phyloP scores from a whole-genome alignment of 495 filamentous ascomycete genomes.

The Neurospora sp. region DNA sequence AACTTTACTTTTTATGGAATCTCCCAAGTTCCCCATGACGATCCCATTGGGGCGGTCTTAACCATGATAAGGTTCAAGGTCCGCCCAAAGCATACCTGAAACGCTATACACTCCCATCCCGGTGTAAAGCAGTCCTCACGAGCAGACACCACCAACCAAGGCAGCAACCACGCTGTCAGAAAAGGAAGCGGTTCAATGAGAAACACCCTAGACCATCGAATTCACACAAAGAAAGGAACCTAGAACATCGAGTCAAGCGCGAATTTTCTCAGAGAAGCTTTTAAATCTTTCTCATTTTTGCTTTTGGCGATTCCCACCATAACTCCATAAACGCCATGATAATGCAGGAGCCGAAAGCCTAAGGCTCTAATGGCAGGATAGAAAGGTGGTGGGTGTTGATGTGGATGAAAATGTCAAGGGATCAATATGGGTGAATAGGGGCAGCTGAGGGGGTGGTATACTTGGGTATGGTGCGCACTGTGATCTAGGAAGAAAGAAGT shows the following conservation, averaged over 20 bases:
- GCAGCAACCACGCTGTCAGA: neutral
- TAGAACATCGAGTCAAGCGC: neutral
- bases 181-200: neutral
- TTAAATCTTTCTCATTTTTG: neutral
- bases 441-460: neutral
- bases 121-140: neutral
- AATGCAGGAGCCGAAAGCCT: slow-evolving; percentile 2
- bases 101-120: neutral
- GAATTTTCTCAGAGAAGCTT: neutral
- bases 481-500: neutral
- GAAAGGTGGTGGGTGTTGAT: neutral
- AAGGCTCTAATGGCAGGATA: neutral
- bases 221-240: neutral
- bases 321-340: slow-evolving; percentile 8
- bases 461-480: neutral
- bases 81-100: neutral
- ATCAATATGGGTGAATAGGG: neutral
- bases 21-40: neutral
- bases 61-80: neutral
- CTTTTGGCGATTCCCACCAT: neutral
- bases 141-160: neutral
- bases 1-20: neutral
- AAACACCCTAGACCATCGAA: neutral
- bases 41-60: neutral
- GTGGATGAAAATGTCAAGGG: neutral